Conservation (phyloP, 2,329 filamentous ascomycete genomes). For the Emmonsiellopsis sp. region DNA sequence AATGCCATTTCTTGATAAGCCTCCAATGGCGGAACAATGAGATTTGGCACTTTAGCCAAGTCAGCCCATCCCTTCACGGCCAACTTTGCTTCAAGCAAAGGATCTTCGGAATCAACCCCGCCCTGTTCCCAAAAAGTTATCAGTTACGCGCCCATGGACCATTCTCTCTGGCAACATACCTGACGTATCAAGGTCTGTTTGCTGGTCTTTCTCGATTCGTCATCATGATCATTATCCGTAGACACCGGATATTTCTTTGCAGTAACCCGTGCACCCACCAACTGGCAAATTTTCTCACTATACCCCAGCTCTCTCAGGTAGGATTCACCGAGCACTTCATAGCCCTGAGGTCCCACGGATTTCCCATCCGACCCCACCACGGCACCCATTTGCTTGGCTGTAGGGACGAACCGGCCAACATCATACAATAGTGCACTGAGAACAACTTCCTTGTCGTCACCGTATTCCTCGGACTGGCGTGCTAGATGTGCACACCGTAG, state of each 20-base stretch:
- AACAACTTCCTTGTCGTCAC: slow-evolving; percentile 18
- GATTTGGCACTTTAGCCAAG: no score
- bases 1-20: no score
- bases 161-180: no score
- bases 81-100: no score
- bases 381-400: slow-evolving; percentile 16
- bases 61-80: no score
- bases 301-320: slow-evolving; percentile 21
- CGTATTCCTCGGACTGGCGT: slow-evolving; percentile 7
- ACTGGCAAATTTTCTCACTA: slow-evolving; percentile 19
- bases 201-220: no score
- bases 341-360: slow-evolving; percentile 18
- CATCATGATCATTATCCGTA: no score
- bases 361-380: slow-evolving; percentile 18
- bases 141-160: no score
- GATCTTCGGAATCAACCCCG: no score
- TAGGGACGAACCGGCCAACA: slow-evolving; percentile 23
- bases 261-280: slow-evolving; percentile 24
- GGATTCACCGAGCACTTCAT: slow-evolving; percentile 20
- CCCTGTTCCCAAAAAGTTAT: no score
- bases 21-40: no score
- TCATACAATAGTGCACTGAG: slow-evolving; percentile 22
- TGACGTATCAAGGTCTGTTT: no score
- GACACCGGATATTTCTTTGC: slow-evolving; percentile 11
- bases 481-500: slow-evolving; percentile 21